Evolutionary conservation across 176 grass and related monocot genomes (phyloP), one percentile per base, ranked within the genome.

Genomic region (Musa troglodytarum): DNA sequence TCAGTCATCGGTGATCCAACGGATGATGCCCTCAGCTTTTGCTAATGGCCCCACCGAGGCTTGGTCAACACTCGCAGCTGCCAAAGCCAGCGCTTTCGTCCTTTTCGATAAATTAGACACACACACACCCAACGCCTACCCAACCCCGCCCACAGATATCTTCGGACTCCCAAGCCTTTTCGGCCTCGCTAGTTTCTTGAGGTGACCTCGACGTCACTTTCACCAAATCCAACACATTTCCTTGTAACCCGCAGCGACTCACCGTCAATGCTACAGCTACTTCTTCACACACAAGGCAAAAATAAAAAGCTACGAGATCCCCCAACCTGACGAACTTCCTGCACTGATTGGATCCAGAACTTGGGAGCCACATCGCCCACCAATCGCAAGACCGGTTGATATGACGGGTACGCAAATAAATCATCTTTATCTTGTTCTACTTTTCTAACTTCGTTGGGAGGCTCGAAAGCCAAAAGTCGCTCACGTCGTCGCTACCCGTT

Each of bases 61-160:
- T n/a, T 34, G 29, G 25, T 25, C 25, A 70, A 51, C 68, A 51
- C 20, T 70, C 16, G 20, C 68, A 70, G 43, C 68, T 70, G 68
- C 43, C 49, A 70, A 22, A 70, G 68, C 43, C 68, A 52, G 68
- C 34, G 15, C 68, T 51, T 70, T 70, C 68, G 17, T 70, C 68
- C 10, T 20, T 21, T 70, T 11, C 49, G 68, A 70, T 25, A 12
- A 11, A 51, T 1, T 9, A 50, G 21, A 0, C 49, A n/a, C 68
- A 51, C 68, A 51, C 43, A 8, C 43, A 0, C 4, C 4, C 34
- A 6, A 43, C 34, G 4, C 34, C 0, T 43, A 43, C 34, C 29
- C 29, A 34, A 34, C 3, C 34, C 3, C 34, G 3, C 34, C 4
- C 34, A 0, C 34, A 0, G 34, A 34, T 3, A 4, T 5, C 29